These are phyloP conservation scores for Aspergillus floridensis DNA, from an alignment of 2,329 filamentous ascomycete species.

Conservation along the genomic window DNA sequence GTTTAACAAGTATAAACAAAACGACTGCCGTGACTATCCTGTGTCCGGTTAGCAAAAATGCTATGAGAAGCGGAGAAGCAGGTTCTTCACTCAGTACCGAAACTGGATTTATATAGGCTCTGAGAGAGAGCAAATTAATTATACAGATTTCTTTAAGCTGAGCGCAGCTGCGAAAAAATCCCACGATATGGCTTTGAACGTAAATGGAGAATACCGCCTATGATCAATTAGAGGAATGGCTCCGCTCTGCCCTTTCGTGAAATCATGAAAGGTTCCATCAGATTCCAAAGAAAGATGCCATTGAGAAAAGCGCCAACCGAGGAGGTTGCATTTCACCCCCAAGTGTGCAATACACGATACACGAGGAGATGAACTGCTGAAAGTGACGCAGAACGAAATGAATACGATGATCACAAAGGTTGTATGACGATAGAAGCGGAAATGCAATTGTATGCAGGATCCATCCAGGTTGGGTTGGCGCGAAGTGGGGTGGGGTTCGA, in stretches of 20 bases:
- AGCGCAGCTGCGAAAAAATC: neutral
- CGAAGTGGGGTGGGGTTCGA: neutral
- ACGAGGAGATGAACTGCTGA: neutral
- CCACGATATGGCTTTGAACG: neutral
- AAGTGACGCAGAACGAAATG: too few relatives aligned
- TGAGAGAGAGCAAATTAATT: neutral
- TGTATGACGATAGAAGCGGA: neutral
- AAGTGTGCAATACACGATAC: neutral
- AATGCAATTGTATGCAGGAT: neutral
- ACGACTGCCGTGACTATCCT: neutral
- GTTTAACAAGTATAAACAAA: neutral
- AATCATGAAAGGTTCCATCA: slow-evolving; percentile 25
- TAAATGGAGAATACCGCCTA: slow-evolving; percentile 5
- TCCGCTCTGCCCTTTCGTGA: neutral
- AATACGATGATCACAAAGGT: neutral
- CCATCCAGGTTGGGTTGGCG: neutral
- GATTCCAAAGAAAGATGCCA: slow-evolving; percentile 32
- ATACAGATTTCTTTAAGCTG: neutral
- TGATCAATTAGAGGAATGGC: slow-evolving; percentile 11
- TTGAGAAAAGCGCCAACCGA: slow-evolving; percentile 24
- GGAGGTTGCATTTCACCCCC: neutral
- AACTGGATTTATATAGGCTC: neutral
- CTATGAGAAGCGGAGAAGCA: neutral
- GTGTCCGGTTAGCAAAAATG: neutral
- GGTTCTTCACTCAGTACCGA: neutral